A percentile compares a stretch with the other conserved stretches of the same genome.
Evolutionary conservation across 768 basidiomycete genomes (phyloP).

Genomic region (Clavulina sp.): DNA sequence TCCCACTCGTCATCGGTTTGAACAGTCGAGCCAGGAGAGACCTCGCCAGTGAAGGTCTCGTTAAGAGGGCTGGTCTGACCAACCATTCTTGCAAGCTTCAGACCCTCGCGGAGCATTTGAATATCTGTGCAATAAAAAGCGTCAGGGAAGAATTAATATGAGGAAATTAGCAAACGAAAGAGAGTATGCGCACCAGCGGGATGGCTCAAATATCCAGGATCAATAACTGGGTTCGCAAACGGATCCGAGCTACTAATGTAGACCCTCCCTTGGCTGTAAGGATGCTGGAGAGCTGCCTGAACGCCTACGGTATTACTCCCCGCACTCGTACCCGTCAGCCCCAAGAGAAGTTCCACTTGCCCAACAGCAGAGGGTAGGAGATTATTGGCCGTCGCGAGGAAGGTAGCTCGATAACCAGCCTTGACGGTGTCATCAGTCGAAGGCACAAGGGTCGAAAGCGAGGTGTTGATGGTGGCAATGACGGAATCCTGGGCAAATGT

Average conservation of each 20-base stretch:
- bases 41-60: conserved; percentile 27
- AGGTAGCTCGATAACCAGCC: conserved; percentile 39
- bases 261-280: conserved; percentile 43
- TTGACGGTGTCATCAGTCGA: conserved; percentile 28
- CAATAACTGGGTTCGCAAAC: conserved; percentile 43
- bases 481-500: no score
- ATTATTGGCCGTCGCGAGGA: conserved; percentile 26
- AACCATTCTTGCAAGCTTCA: conserved; percentile 42
- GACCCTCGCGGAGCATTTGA: conserved; percentile 35
- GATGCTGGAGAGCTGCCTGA: conserved; percentile 51
- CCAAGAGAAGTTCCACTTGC: conserved; percentile 39
- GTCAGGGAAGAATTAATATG: not conserved
- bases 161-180: not conserved
- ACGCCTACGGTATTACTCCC: conserved; percentile 27
- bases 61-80: conserved; percentile 35
- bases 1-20: conserved; percentile 40
- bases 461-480: no score
- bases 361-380: conserved; percentile 29
- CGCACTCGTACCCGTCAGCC: conserved; percentile 14
- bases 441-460: conserved; percentile 19
- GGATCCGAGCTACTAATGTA: conserved; percentile 41
- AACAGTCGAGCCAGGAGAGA: conserved; percentile 32
- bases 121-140: conserved; percentile 20
- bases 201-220: conserved; percentile 48
- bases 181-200: conserved; percentile 24